phyloP scores from a whole-genome alignment of 2,329 filamentous ascomycete species.

The Didymella pinodella region DNA sequence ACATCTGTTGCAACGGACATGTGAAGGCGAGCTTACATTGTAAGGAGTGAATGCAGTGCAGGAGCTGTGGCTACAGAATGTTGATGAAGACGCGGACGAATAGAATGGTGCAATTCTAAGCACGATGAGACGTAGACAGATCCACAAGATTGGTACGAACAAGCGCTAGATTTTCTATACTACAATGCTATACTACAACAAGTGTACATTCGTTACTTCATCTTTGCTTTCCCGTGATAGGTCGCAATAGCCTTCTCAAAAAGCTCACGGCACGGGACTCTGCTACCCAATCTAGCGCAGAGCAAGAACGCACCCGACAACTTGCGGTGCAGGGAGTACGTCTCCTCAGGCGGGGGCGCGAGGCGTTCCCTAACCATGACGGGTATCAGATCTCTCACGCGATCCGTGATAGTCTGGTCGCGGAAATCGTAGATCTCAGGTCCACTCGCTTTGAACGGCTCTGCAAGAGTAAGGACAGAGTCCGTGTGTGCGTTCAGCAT shows the following conservation, averaged over 20 bases:
- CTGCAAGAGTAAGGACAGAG: slow-evolving; percentile 86
- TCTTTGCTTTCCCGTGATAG: slow-evolving; percentile 38
- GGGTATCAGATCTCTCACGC: slow-evolving; percentile 87
- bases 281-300: slow-evolving; percentile 84
- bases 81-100: slow-evolving; percentile 28
- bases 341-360: slow-evolving; percentile 94
- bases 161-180: neutral
- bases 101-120: slow-evolving; percentile 34
- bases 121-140: slow-evolving; percentile 4
- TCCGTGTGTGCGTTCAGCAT: slow-evolving; percentile 94
- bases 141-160: no score
- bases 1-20: neutral
- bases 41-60: slow-evolving; percentile 21
- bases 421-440: slow-evolving; percentile 90
- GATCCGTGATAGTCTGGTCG: slow-evolving; percentile 94
- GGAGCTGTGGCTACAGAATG: slow-evolving; percentile 16
- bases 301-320: slow-evolving; percentile 93
- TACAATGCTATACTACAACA: slow-evolving; percentile 3
- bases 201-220: slow-evolving; percentile 10
- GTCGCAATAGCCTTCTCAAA: slow-evolving; percentile 67
- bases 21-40: neutral
- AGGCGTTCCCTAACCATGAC: slow-evolving; percentile 91
- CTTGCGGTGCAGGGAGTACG: slow-evolving; percentile 94
- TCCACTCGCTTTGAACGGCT: slow-evolving; percentile 80
- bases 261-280: slow-evolving; percentile 80